Evolutionary conservation across 78 protist species (phyloP), one percentile per base, ranked within the genome.

Genomic region (Polysphondylium violaceum): DNA sequence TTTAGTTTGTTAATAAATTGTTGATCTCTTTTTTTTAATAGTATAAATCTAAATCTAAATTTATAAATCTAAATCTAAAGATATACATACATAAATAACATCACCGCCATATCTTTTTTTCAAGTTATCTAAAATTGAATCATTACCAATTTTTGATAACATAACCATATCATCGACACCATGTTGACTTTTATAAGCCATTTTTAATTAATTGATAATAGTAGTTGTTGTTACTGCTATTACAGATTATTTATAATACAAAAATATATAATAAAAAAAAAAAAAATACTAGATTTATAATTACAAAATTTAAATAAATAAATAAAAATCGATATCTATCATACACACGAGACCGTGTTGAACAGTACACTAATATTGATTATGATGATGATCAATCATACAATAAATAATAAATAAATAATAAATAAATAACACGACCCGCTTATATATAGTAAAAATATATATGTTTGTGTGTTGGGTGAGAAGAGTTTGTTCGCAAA

Each of bases 161-260:
- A 97, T 79, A 38, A 94, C 96, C 96, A 97, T 78, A 94, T 97
- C 98, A 53, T 96, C 97, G 47, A 97, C 96, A 27, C 97, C 98
- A 35, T 75, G 85, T 72, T 92, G 89, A 68, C 78, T 81, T 58
- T 81, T 81, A 68, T 81, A 81, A 14, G 89, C 89, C 89, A 81
- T 81, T 36, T 31, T 74, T 74, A 44, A 36, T 36, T 68, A 36
- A 16, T n/a, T n/a, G n/a, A n/a, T n/a, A n/a, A n/a, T n/a, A n/a
- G n/a, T n/a, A n/a, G n/a, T n/a, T n/a, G n/a, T 29, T 43, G 16
- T 43, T 65, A 29, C 3, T 71, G 0, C 3, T 74, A 2, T 74
- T 64, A 12, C 27, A 27, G 12, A 50, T 50, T 14, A 50, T 50
- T 50, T 50, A 50, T 19, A 50, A 50, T 50, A 50, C n/a, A n/a